Conservation (phyloP, 805 yeast species). For the Zygosaccharomyces kombuchaensis region DNA sequence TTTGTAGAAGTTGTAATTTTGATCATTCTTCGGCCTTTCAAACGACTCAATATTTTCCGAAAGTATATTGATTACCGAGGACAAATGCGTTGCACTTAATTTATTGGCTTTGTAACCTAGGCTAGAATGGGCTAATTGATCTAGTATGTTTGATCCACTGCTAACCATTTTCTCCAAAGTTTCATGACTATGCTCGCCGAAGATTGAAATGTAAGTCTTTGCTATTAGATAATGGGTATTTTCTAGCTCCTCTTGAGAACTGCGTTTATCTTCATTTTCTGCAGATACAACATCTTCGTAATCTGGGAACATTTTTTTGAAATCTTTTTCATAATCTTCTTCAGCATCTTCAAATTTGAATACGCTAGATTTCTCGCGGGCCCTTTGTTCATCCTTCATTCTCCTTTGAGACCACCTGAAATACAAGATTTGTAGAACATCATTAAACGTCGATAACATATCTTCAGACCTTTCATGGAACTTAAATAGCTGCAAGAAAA, state of each 20-base stretch:
- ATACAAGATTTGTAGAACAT: constrained; percentile 57
- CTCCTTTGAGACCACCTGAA: constrained; percentile 79
- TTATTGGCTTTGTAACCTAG: constrained; percentile 20
- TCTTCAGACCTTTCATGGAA: constrained; percentile 27
- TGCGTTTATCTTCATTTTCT: constrained; percentile 18
- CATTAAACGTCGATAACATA: constrained; percentile 36
- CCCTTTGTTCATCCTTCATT: constrained; percentile 60
- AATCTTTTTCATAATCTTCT: constrained; percentile 73
- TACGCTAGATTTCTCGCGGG: constrained; percentile 54
- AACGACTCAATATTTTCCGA: constrained; percentile 34
- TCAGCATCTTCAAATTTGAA: constrained; percentile 62
- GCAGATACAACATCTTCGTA: constrained; percentile 52
- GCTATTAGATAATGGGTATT: constrained; percentile 49
- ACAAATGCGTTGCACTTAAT: constrained; percentile 32
- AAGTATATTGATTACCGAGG: constrained; percentile 37
- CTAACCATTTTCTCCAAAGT: constrained; percentile 33
- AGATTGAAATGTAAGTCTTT: constrained; percentile 43
- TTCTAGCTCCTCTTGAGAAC: constrained; percentile 32
- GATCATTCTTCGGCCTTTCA: constrained; percentile 17
- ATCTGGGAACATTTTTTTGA: constrained; percentile 79
- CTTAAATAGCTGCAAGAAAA: constrained; percentile 43
- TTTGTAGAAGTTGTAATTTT: constrained; percentile 54
- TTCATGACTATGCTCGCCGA: constrained; percentile 23
- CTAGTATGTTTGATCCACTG: constrained; percentile 40
- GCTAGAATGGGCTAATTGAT: constrained; percentile 25